Conservation (phyloP, 805 yeast genomes). For the Lipomyces kockii region DNA sequence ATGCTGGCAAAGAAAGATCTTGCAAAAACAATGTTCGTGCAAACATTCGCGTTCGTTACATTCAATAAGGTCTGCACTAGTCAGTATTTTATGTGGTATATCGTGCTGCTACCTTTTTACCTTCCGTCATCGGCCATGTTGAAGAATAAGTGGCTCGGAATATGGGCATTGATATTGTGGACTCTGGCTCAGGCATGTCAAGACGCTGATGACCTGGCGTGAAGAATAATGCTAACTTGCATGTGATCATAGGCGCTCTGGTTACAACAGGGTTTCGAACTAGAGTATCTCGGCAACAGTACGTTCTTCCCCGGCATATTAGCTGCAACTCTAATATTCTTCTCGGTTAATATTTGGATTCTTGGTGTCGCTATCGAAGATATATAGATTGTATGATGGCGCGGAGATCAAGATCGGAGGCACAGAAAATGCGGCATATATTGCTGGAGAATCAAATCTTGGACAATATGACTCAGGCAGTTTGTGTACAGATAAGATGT, state of each 20-base stretch:
- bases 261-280: slow-evolving; percentile 74
- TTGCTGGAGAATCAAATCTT: neutral
- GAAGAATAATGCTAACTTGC: neutral
- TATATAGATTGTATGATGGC: slow-evolving; percentile 36
- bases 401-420: neutral
- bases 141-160: slow-evolving; percentile 46
- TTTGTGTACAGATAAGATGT: neutral
- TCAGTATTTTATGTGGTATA: slow-evolving; percentile 94
- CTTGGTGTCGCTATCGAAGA: slow-evolving; percentile 61
- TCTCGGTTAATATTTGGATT: slow-evolving; percentile 63
- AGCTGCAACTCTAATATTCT: slow-evolving; percentile 61
- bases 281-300: slow-evolving; percentile 77
- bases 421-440: neutral
- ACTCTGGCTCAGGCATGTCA: slow-evolving; percentile 48
- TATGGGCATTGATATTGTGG: slow-evolving; percentile 61
- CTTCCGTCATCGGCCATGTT: slow-evolving; percentile 48
- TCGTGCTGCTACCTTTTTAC: slow-evolving; percentile 79
- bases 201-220: too few species aligned
- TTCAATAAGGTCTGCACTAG: slow-evolving; percentile 88
- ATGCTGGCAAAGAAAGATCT: slow-evolving; percentile 52
- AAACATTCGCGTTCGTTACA: slow-evolving; percentile 76
- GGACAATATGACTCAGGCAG: neutral
- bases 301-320: slow-evolving; percentile 67
- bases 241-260: slow-evolving; percentile 63
- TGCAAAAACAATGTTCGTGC: slow-evolving; percentile 66